Percentiles rank a stretch among this genome's conserved stretches.
Evolutionary conservation across 2,329 filamentous ascomycete species (phyloP).

Genomic region (Hyphodiscus sp.): DNA sequence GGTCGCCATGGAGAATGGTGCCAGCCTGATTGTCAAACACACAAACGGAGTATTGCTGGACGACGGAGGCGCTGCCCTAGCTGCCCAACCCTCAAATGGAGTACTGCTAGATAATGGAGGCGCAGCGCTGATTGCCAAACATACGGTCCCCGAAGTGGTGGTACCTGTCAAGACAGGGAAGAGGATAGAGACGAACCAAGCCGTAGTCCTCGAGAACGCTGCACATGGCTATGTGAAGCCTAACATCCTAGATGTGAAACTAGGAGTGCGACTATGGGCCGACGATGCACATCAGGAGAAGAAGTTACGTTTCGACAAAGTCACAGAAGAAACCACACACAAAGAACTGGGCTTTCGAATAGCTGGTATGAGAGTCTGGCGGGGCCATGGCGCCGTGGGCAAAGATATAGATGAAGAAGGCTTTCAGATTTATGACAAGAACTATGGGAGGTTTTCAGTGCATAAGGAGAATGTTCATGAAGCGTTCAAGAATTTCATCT

Average conservation of each 20-base stretch:
- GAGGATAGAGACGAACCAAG: conserved; percentile 66
- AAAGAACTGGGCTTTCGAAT: conserved; percentile 55
- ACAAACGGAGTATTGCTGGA: too few species aligned
- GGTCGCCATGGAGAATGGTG: conserved; percentile 1
- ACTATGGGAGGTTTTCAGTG: conserved; percentile 50
- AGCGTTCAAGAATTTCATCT: conserved; percentile 51
- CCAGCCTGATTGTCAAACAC: conserved; percentile 3
- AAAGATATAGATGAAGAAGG: conserved; percentile 46
- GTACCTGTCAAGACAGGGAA: conserved; percentile 20
- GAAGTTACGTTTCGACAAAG: conserved; percentile 53
- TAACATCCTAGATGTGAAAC: conserved; percentile 90
- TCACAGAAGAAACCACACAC: conserved; percentile 53
- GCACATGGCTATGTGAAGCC: conserved; percentile 74
- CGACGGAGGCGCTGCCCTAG: too few species aligned
- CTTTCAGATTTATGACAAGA: conserved; percentile 57
- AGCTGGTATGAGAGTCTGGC: conserved; percentile 59
- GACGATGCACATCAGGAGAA: conserved; percentile 59
- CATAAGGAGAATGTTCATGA: conserved; percentile 48
- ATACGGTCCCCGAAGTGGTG: conserved; percentile 22
- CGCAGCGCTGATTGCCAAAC: conserved; percentile 18
- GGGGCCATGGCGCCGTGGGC: conserved; percentile 47
- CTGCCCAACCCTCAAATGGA: too few species aligned
- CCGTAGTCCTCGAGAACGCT: conserved; percentile 80
- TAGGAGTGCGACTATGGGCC: conserved; percentile 81
- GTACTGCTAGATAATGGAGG: background rate